A percentile compares a stretch with the other conserved stretches of the same genome.
phyloP scores from a whole-genome alignment of 345 rosid species.

The Eutrema yunnanense region DNA sequence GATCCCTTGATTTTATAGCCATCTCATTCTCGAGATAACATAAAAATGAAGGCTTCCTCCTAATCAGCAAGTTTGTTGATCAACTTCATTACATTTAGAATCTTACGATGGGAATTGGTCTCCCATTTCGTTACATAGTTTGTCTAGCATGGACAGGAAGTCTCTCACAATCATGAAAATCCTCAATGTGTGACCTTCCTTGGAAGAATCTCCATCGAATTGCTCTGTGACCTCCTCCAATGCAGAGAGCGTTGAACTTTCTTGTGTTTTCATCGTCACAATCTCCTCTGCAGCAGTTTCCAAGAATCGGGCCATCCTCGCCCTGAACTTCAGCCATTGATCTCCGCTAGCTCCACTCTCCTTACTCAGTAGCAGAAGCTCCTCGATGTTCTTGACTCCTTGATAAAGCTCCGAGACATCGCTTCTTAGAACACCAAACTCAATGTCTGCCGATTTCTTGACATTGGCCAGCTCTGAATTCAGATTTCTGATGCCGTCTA shows the following conservation, averaged over 20 bases:
- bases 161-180: constrained; percentile 87
- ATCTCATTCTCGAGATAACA: background rate
- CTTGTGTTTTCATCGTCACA: constrained; percentile 65
- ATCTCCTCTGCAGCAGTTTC: constrained; percentile 69
- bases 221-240: constrained; percentile 87
- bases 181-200: constrained; percentile 87
- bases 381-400: constrained; percentile 37
- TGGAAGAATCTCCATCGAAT: constrained; percentile 79
- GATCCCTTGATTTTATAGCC: background rate
- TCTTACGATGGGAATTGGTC: constrained; percentile 7
- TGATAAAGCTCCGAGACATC: constrained; percentile 60
- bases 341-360: constrained; percentile 29
- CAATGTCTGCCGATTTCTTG: constrained; percentile 88
- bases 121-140: constrained; percentile 83
- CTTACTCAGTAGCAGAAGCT: constrained; percentile 36
- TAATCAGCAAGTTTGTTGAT: background rate
- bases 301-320: constrained; percentile 50
- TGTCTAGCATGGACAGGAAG: constrained; percentile 58
- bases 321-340: constrained; percentile 47
- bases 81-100: constrained; percentile 3
- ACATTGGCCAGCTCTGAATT: constrained; percentile 66
- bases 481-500: constrained; percentile 68
- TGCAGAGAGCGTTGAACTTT: constrained; percentile 58
- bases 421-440: constrained; percentile 58
- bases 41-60: background rate